Conservation (phyloP, 441 rosid genomes). For the Euphorbia celastroides region DNA sequence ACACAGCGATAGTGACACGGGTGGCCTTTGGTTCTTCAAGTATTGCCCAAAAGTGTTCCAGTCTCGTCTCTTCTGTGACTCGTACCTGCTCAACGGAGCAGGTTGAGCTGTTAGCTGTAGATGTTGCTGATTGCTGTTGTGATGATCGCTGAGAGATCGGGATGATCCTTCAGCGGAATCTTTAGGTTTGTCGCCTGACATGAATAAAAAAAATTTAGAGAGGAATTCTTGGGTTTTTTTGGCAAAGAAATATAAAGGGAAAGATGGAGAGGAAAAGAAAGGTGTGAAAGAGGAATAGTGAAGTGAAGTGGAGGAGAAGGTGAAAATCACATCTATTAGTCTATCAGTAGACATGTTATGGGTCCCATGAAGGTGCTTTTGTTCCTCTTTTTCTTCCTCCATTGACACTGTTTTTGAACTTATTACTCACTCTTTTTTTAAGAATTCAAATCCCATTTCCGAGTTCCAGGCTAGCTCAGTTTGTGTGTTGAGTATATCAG, state of each 20-base stretch:
- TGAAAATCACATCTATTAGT: constrained; percentile 41
- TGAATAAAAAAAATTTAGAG: constrained; percentile 18
- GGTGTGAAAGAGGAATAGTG: constrained; percentile 22
- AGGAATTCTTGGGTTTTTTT: constrained; percentile 24
- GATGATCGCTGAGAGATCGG: constrained; percentile 32
- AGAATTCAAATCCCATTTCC: no score
- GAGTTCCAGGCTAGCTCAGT: no score
- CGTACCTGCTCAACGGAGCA: constrained; percentile 62
- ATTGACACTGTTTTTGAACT: no score
- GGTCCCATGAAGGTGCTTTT: constrained; percentile 45
- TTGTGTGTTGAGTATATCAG: no score
- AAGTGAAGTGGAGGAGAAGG: constrained; percentile 28
- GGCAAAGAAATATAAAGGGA: constrained; percentile 14
- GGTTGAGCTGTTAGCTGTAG: constrained; percentile 15
- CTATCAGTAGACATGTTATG: constrained; percentile 41
- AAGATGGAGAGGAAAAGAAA: constrained; percentile 7
- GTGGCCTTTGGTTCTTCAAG: constrained; percentile 73
- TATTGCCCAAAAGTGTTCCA: constrained; percentile 93
- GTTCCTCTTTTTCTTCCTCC: constrained; percentile 28
- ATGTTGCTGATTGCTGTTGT: neutral
- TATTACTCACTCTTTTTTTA: constrained; percentile 3
- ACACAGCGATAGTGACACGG: constrained; percentile 65
- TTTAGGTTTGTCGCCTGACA: constrained; percentile 31
- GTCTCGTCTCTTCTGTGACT: constrained; percentile 76
- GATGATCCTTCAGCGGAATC: constrained; percentile 45